Percentiles rank a stretch among this genome's conserved stretches.
phyloP scores from a whole-genome alignment of 2,329 filamentous ascomycete genomes.

The Aspergillus clavatus region DNA sequence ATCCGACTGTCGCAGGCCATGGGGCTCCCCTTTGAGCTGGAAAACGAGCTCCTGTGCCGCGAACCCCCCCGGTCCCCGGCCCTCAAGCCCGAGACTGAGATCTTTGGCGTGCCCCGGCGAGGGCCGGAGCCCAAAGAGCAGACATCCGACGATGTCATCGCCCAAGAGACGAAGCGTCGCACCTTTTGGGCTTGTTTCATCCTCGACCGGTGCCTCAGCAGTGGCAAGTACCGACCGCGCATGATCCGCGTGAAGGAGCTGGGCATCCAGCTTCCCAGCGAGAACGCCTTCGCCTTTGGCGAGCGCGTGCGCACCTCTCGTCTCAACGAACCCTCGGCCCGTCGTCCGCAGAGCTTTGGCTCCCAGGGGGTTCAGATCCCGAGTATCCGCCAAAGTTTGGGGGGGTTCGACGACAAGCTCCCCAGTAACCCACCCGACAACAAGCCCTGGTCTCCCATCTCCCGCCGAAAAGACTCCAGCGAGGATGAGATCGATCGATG shows the following conservation, averaged over 20 bases:
- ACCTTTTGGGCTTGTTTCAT: slow-evolving; percentile 58
- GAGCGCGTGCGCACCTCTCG: slow-evolving; percentile 50
- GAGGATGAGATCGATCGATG: slow-evolving; percentile 47
- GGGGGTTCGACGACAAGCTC: slow-evolving; percentile 34
- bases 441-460: slow-evolving; percentile 38
- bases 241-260: slow-evolving; percentile 50
- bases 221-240: slow-evolving; percentile 50
- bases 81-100: slow-evolving; percentile 34
- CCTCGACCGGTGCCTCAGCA: slow-evolving; percentile 52
- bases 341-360: slow-evolving; percentile 37
- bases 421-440: slow-evolving; percentile 29
- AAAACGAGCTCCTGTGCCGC: slow-evolving; percentile 45
- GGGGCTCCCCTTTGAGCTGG: slow-evolving; percentile 43
- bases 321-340: slow-evolving; percentile 41
- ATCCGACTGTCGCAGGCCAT: slow-evolving; percentile 44
- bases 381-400: slow-evolving; percentile 38
- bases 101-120: slow-evolving; percentile 34
- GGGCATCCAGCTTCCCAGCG: slow-evolving; percentile 52
- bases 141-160: slow-evolving; percentile 46
- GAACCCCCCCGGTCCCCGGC: slow-evolving; percentile 39
- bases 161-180: slow-evolving; percentile 51
- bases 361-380: slow-evolving; percentile 40
- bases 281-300: slow-evolving; percentile 53
- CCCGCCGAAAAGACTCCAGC: slow-evolving; percentile 34
- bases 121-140: slow-evolving; percentile 31